phyloP scores from a whole-genome alignment of 1,284 basidiomycete species.

The Pseudozyma sp. region DNA sequence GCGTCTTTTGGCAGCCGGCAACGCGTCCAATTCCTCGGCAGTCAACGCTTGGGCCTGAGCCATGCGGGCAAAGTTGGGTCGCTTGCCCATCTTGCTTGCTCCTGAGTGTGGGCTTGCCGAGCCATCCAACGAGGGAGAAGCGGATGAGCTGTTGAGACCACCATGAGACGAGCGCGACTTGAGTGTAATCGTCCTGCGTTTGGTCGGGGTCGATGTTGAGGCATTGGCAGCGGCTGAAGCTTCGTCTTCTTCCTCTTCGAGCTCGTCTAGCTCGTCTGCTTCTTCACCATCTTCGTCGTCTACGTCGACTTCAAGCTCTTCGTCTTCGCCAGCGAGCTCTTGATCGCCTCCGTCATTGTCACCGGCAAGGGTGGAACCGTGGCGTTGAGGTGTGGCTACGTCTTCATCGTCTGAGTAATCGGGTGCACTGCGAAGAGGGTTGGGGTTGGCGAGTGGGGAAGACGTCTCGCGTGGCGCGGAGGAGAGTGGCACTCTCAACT shows the following conservation, averaged over 20 bases:
- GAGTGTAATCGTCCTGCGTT: conserved; percentile 41
- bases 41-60: conserved; percentile 45
- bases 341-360: not conserved
- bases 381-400: conserved; percentile 4
- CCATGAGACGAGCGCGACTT: conserved; percentile 31
- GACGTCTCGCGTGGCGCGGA: conserved; percentile 47
- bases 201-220: conserved; percentile 22
- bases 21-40: conserved; percentile 63
- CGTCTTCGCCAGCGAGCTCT: conserved; percentile 5
- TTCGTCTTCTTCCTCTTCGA: conserved; percentile 46
- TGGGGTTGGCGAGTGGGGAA: conserved; percentile 40
- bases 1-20: conserved; percentile 65
- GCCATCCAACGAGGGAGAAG: conserved; percentile 36
- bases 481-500: conserved; percentile 49
- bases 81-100: conserved; percentile 16
- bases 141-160: conserved; percentile 15
- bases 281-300: conserved; percentile 38
- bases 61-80: conserved; percentile 21
- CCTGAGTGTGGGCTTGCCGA: conserved; percentile 32
- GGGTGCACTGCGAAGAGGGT: conserved; percentile 38
- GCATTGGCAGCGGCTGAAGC: conserved; percentile 17
- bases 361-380: conserved; percentile 1
- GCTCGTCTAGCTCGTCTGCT: conserved; percentile 43
- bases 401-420: conserved; percentile 47
- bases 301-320: conserved; percentile 17